These are phyloP conservation scores for Cadophora sp. DNA, from an alignment of 2,329 filamentous ascomycete genomes.

Conservation along the genomic window DNA sequence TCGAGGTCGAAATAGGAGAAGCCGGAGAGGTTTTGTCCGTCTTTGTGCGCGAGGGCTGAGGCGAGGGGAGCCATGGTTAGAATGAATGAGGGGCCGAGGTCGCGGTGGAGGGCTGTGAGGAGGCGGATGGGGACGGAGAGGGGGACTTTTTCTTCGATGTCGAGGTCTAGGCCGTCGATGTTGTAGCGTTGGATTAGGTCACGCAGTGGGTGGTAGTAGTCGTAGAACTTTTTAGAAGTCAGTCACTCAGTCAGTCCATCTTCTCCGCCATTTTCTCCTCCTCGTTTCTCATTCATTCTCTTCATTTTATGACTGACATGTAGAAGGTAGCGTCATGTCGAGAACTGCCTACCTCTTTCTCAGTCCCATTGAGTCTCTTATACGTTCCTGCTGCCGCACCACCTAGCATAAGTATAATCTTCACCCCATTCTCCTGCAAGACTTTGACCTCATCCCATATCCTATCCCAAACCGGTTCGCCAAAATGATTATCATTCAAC, in stretches of 20 bases:
- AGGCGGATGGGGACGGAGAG: constrained; percentile 68
- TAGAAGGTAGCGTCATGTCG: neutral
- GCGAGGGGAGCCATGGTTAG: constrained; percentile 83
- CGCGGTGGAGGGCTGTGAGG: constrained; percentile 68
- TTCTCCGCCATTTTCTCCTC: neutral
- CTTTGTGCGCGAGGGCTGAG: constrained; percentile 65
- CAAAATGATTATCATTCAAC: constrained; percentile 35
- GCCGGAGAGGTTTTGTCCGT: constrained; percentile 74
- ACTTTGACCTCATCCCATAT: constrained; percentile 35
- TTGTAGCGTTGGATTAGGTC: constrained; percentile 64
- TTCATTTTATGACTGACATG: no score
- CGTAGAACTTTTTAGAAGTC: constrained; percentile 60
- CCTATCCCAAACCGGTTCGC: constrained; percentile 24
- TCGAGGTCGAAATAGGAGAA: constrained; percentile 82
- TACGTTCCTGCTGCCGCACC: constrained; percentile 37
- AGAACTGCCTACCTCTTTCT: constrained; percentile 37
- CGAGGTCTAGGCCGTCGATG: constrained; percentile 75
- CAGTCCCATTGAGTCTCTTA: constrained; percentile 68
- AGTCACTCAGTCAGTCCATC: neutral
- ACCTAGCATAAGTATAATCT: constrained; percentile 36
- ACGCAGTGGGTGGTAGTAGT: constrained; percentile 71
- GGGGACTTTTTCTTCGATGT: constrained; percentile 79
- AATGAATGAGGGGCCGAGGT: constrained; percentile 73
- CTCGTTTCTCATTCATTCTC: no score
- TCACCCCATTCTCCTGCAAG: constrained; percentile 32